These are phyloP conservation scores for Castanopsis chinensis DNA, from an alignment of 306 rosid species.

Conservation along the genomic window DNA sequence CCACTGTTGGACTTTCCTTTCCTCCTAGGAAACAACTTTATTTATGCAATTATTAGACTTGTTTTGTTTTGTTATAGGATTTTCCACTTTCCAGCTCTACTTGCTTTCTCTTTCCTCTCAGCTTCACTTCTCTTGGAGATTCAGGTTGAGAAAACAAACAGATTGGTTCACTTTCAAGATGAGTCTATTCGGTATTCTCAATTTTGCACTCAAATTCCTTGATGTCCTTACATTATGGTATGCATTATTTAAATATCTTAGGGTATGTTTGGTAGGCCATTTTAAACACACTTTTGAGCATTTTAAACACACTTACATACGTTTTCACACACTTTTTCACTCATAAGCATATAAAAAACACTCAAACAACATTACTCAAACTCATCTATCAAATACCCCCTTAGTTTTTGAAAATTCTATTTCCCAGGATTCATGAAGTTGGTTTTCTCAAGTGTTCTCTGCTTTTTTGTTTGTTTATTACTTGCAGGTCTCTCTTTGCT, in stretches of 20 bases:
- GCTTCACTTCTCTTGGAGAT: background rate
- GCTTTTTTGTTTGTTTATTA: background rate
- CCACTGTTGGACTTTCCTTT: background rate
- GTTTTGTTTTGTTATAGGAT: too few species aligned
- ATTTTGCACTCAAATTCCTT: constrained; percentile 29
- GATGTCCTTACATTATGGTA: constrained; percentile 44
- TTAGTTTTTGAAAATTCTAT: background rate
- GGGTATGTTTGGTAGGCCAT: too few species aligned
- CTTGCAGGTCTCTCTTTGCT: constrained; percentile 57
- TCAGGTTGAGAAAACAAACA: background rate
- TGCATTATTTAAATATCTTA: background rate
- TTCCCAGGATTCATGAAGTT: background rate
- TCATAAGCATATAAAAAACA: too few species aligned
- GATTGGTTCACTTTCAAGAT: constrained; percentile 13
- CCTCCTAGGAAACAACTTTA: background rate
- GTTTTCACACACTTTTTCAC: too few species aligned
- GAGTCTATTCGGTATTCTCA: constrained; percentile 36
- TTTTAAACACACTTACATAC: too few species aligned
- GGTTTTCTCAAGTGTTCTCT: background rate
- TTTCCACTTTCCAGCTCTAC: background rate
- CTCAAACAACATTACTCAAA: too few species aligned
- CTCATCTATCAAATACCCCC: too few species aligned
- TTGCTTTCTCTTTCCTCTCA: background rate
- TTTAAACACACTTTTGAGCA: too few species aligned
- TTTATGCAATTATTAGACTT: too few species aligned